Evolutionary conservation across 371 early-diverging fungal species (phyloP), one percentile per base, ranked within the genome.

Genomic region (Mortierella sp.): DNA sequence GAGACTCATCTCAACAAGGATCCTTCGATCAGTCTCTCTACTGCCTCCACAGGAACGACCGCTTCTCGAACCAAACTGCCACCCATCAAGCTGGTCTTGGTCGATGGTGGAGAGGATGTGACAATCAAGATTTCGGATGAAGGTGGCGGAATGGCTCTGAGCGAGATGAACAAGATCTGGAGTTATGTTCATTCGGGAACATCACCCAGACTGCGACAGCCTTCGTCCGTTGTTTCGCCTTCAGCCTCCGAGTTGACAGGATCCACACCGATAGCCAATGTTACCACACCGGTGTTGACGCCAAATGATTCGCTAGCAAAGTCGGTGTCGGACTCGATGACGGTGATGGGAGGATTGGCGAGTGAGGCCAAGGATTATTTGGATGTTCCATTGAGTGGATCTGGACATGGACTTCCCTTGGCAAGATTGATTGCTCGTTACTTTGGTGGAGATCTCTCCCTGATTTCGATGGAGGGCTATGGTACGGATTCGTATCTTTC

Each of bases 401-500:
- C 61, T 56, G 84, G 76, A 66, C 87, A 75, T 43, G 88, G 82
- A 16, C 75, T 81, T 66, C 85, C 80, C 29, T 74, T 72, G 64
- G 87, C 70, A 37, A 72, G 85, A 16, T 28, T 72, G 60, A 82
- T 70, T 53, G 81, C 57, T 30, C 66, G 80, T 26, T 92, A 93
- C 74, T 93, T 89, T 82, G 93, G 93, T 44, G 94, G 94, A 29
- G 92, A 93, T 51, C 73, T 94, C 37, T 88, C 88, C 30, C 75
- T 87, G 15, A 86, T 92, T 7, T 89, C 90, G 0, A 89, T 90
- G 80, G 92, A 94, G 46, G 92, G 92, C 11, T 85, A 90, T 46
- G 94, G 94, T 7, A 88, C 93, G 1, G 93, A 92, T 47, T 83
- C 89, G 28, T 94, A 90, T 59, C 82, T 94, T n/a, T 89, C 92